Conservation (phyloP, 2,329 filamentous ascomycete genomes). For the Fusarium decemcellulare region DNA sequence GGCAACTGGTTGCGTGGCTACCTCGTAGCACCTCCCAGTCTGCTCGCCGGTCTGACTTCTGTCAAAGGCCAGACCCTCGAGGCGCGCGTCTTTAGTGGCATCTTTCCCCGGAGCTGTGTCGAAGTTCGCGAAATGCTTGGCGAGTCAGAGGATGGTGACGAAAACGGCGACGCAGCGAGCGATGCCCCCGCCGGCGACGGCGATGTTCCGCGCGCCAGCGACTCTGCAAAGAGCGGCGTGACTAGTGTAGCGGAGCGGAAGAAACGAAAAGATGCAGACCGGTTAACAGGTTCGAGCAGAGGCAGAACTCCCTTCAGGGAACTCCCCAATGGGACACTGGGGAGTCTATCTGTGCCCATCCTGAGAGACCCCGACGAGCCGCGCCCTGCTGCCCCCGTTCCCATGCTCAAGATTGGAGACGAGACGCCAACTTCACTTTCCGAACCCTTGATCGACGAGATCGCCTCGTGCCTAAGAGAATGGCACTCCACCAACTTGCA, state of each 20-base stretch:
- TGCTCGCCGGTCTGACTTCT: conserved; percentile 92
- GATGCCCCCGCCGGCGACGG: conserved; percentile 49
- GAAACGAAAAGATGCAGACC: conserved; percentile 53
- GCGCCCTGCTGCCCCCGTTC: conserved; percentile 91
- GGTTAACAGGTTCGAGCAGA: conserved; percentile 39
- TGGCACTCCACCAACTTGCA: conserved; percentile 99
- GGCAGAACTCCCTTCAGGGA: conserved; percentile 52
- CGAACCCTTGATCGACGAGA: conserved; percentile 96
- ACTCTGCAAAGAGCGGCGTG: conserved; percentile 70
- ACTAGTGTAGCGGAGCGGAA: conserved; percentile 54
- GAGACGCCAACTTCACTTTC: conserved; percentile 91
- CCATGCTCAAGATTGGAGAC: conserved; percentile 97
- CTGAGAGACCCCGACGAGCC: conserved; percentile 76
- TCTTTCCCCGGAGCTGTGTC: conserved; percentile 95
- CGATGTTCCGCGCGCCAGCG: conserved; percentile 54
- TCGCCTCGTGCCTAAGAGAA: conserved; percentile 94
- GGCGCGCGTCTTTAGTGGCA: conserved; percentile 97
- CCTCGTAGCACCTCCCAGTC: conserved; percentile 91
- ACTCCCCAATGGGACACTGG: conserved; percentile 56
- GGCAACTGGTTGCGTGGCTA: conserved; percentile 96
- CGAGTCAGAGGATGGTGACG: conserved; percentile 72
- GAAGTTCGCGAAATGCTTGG: conserved; percentile 94
- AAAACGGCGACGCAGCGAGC: conserved; percentile 55
- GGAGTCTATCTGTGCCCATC: conserved; percentile 62
- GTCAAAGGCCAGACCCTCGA: conserved; percentile 94